These are phyloP conservation scores for Fremontodendron californicum DNA, from an alignment of 345 rosid genomes.

Conservation along the genomic window DNA sequence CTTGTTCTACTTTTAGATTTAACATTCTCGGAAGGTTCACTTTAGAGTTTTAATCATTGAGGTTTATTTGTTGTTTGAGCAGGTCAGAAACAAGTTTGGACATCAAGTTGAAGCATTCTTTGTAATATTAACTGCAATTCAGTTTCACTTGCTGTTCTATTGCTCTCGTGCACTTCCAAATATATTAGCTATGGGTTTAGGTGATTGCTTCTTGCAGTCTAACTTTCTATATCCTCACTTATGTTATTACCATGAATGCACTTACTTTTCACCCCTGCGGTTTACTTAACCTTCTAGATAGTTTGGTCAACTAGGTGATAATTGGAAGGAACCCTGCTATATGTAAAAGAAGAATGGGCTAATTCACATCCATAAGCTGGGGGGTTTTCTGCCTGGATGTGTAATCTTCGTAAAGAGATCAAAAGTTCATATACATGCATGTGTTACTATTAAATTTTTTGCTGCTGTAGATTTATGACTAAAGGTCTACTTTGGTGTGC, in stretches of 20 bases:
- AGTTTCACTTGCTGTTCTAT: slow-evolving; percentile 93
- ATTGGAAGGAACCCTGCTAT: not conserved
- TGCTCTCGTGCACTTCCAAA: slow-evolving; percentile 94
- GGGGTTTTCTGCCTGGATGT: not conserved
- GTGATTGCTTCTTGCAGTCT: slow-evolving; percentile 38
- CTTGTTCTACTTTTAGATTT: not conserved
- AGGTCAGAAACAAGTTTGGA: slow-evolving; percentile 80
- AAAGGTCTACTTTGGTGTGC: not conserved
- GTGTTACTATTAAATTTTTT: not conserved
- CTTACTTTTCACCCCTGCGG: not conserved
- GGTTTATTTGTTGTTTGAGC: slow-evolving; percentile 28
- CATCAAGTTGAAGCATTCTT: slow-evolving; percentile 92
- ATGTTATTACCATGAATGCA: not conserved
- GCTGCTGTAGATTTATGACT: not conserved
- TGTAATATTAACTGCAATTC: slow-evolving; percentile 68
- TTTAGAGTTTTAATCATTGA: slow-evolving; percentile 1
- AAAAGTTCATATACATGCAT: not conserved
- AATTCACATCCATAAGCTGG: not conserved
- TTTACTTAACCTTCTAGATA: not conserved
- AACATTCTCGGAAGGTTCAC: not conserved
- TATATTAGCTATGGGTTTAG: slow-evolving; percentile 77
- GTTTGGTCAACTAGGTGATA: not conserved
- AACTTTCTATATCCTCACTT: slow-evolving; percentile 4
- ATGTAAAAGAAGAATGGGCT: not conserved
- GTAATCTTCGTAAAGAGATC: not conserved